These are phyloP conservation scores for Leonotis leonurus DNA, from an alignment of 257 asterid species.

Conservation along the genomic window DNA sequence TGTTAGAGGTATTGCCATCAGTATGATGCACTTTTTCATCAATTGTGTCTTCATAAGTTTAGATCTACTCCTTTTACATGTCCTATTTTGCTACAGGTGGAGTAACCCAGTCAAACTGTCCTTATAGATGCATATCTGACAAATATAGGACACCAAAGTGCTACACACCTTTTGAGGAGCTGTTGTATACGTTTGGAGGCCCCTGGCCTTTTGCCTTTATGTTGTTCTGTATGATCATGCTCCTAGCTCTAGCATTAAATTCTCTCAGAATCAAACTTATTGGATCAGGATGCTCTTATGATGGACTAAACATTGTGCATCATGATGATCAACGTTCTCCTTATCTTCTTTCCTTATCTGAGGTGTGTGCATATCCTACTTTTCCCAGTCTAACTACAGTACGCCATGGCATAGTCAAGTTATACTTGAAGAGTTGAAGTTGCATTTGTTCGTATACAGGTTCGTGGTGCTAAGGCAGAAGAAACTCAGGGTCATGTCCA, in stretches of 20 bases:
- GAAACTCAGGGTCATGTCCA: constrained; percentile 88
- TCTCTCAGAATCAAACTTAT: constrained; percentile 70
- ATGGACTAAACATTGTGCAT: constrained; percentile 44
- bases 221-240: constrained; percentile 53
- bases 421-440: not conserved
- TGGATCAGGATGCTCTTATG: constrained; percentile 62
- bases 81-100: constrained; percentile 59
- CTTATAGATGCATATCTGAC: constrained; percentile 72
- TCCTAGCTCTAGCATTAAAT: constrained; percentile 58
- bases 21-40: constrained; percentile 9
- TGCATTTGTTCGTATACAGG: constrained; percentile 36
- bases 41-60: not conserved
- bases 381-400: not conserved
- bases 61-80: constrained; percentile 14
- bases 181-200: constrained; percentile 84
- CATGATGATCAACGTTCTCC: constrained; percentile 73
- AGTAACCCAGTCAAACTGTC: constrained; percentile 68
- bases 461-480: constrained; percentile 80
- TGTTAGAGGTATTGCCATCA: constrained; percentile 61
- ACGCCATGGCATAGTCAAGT: not conserved
- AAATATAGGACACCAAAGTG: constrained; percentile 80
- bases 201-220: constrained; percentile 82
- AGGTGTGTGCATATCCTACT: constrained; percentile 44
- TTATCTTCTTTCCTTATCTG: constrained; percentile 89
- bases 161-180: constrained; percentile 91